Percentiles rank a stretch among this genome's conserved stretches.
These are phyloP conservation scores for Hypoxylon sp. DNA, from an alignment of 2,329 filamentous ascomycete species.

Conservation along the genomic window DNA sequence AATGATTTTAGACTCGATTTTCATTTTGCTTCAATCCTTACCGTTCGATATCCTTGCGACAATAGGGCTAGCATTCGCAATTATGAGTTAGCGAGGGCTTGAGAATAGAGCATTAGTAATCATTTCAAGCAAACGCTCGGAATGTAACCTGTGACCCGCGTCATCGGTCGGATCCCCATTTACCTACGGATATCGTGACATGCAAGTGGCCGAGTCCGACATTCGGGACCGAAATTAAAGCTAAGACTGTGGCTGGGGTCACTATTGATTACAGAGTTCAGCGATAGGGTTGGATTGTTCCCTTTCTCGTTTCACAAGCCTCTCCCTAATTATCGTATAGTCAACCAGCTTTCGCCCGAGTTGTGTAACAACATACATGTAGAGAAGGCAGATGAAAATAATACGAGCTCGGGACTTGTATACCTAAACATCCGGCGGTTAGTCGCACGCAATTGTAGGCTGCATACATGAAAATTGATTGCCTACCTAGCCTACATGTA, in stretches of 20 bases:
- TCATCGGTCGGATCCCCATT: slow-evolving; percentile 11
- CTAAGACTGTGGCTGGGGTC: slow-evolving; percentile 20
- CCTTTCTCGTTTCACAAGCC: slow-evolving; percentile 21
- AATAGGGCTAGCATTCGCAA: slow-evolving; percentile 8
- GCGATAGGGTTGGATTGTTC: slow-evolving; percentile 18
- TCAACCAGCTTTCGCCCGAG: slow-evolving; percentile 6
- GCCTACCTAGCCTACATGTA: neutral
- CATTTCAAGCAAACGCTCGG: slow-evolving; percentile 16
- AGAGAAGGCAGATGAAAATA: neutral
- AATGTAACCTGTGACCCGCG: slow-evolving; percentile 1
- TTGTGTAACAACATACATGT: neutral
- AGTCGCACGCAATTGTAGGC: neutral
- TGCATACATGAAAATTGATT: slow-evolving; percentile 1
- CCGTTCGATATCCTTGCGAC: slow-evolving; percentile 1
- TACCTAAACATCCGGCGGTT: neutral
- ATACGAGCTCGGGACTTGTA: slow-evolving; percentile 7
- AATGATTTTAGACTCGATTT: slow-evolving; percentile 25
- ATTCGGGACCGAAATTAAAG: slow-evolving; percentile 37
- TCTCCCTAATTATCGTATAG: slow-evolving; percentile 14
- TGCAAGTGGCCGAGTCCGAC: slow-evolving; percentile 12
- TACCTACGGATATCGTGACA: slow-evolving; percentile 8
- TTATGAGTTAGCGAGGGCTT: neutral
- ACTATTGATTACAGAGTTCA: slow-evolving; percentile 19
- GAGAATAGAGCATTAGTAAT: neutral
- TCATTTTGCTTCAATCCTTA: slow-evolving; percentile 5